Evolutionary conservation across 345 rosid genomes (phyloP).

Genomic region (Hibiscus tridactylites): DNA sequence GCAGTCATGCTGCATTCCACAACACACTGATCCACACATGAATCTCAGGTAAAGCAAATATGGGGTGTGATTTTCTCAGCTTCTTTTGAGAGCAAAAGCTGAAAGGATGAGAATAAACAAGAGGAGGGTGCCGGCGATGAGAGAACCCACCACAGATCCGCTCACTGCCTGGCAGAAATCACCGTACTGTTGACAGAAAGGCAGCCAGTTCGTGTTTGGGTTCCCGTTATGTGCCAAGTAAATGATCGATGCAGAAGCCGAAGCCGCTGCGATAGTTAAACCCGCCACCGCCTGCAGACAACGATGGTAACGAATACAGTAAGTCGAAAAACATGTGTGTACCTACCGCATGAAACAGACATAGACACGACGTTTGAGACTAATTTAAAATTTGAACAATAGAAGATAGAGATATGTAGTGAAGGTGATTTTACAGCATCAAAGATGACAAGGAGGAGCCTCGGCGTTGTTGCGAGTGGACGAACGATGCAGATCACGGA

Average conservation of each 20-base stretch:
- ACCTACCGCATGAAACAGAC: no score
- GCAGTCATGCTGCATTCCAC: no score
- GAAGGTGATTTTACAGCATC: conserved; percentile 25
- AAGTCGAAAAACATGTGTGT: no score
- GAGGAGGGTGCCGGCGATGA: conserved; percentile 20
- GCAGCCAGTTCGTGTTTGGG: conserved; percentile 31
- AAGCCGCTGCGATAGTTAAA: conserved; percentile 18
- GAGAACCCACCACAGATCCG: conserved; percentile 43
- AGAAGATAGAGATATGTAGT: no score
- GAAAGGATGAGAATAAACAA: conserved; percentile 29
- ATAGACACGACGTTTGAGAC: no score
- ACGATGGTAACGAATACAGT: no score
- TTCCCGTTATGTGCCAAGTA: conserved; percentile 49
- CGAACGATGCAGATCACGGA: conserved; percentile 41
- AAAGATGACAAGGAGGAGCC: conserved; percentile 36
- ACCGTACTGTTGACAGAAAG: conserved; percentile 44
- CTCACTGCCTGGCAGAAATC: conserved; percentile 39
- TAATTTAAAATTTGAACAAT: not conserved
- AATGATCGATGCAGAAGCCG: conserved; percentile 30
- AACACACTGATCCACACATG: no score
- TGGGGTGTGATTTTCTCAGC: not conserved
- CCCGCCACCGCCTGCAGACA: conserved; percentile 23
- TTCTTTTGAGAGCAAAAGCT: conserved; percentile 31
- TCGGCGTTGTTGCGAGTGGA: conserved; percentile 27
- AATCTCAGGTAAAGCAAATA: no score